These are phyloP conservation scores for Albizia julibrissin DNA, from an alignment of 306 rosid species.

Conservation along the genomic window DNA sequence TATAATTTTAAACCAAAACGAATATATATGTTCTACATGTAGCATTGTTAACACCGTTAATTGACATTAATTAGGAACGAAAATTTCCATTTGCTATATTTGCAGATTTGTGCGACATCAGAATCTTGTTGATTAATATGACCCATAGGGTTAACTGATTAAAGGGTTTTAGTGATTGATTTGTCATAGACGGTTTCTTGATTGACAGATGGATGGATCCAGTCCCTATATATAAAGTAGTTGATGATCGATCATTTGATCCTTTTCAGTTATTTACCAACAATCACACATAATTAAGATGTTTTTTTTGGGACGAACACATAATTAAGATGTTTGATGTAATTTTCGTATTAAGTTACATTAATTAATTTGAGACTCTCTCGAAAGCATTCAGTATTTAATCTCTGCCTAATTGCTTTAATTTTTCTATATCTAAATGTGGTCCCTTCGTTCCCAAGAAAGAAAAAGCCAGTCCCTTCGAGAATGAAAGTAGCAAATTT, in stretches of 20 bases:
- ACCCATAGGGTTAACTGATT: not conserved
- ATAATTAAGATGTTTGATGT: not conserved
- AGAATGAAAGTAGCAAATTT: constrained; percentile 7
- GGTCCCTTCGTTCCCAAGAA: not conserved
- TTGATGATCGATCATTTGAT: not conserved
- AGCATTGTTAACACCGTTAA: not conserved
- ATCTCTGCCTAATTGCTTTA: not conserved
- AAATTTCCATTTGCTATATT: constrained; percentile 17
- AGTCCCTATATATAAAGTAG: not conserved
- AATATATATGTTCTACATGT: too few species aligned
- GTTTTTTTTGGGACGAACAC: too few species aligned
- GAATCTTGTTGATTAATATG: not conserved
- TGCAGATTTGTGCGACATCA: not conserved
- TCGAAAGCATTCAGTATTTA: not conserved
- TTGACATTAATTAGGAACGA: not conserved
- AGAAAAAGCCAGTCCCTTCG: not conserved
- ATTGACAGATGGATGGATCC: constrained; percentile 13
- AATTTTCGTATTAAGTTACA: not conserved
- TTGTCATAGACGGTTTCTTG: not conserved
- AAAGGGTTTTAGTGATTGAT: not conserved
- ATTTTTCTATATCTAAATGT: not conserved
- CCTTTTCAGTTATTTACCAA: not conserved
- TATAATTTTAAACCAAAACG: not conserved
- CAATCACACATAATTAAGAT: not conserved
- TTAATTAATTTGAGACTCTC: not conserved